Conservation (phyloP, 2,329 filamentous ascomycete genomes). For the Ilyonectria robusta region DNA sequence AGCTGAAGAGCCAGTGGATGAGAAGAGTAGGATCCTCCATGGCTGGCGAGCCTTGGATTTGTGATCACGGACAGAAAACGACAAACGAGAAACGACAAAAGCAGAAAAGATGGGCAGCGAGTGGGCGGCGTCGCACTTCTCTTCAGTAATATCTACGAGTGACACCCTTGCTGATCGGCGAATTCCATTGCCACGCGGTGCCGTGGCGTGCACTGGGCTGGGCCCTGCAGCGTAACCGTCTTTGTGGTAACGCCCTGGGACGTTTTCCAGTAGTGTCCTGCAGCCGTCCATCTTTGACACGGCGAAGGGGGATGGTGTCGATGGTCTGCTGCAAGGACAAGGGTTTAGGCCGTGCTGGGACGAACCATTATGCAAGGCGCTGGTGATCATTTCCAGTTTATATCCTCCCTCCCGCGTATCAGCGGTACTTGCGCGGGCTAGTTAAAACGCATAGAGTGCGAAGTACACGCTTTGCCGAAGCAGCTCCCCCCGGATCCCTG, state of each 20-base stretch:
- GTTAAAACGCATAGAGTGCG: background rate
- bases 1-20: slow-evolving; percentile 35
- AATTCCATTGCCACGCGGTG: background rate
- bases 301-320: background rate
- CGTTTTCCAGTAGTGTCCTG: background rate
- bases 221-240: background rate
- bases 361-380: background rate
- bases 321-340: background rate
- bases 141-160: background rate
- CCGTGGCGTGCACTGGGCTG: background rate
- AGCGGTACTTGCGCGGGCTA: background rate
- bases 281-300: background rate
- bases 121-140: background rate
- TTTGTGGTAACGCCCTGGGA: background rate
- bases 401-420: background rate
- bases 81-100: background rate
- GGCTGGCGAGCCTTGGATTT: background rate
- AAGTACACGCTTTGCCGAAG: background rate
- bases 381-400: background rate
- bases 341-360: background rate
- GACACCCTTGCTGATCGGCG: background rate
- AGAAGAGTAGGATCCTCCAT: slow-evolving; percentile 37
- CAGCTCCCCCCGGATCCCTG: background rate
- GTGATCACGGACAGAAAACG: background rate
- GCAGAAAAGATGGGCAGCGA: background rate